A percentile compares a stretch with the other conserved stretches of the same genome.
These are phyloP conservation scores for Trypanosoma scelopori DNA, from an alignment of 208 protist species.

Conservation along the genomic window DNA sequence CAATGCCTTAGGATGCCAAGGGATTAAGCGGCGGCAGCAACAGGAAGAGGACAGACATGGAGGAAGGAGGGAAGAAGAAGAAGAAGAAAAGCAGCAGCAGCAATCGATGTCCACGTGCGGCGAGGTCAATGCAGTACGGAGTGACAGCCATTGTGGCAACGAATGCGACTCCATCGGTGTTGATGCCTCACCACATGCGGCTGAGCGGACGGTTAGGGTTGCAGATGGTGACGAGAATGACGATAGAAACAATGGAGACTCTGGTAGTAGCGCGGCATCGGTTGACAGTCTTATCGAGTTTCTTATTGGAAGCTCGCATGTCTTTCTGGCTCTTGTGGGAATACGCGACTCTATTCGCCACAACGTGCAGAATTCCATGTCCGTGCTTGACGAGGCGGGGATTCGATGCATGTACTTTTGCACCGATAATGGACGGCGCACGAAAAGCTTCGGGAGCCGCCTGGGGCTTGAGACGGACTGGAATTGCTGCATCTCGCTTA, in stretches of 20 bases:
- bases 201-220: background rate
- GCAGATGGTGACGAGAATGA: background rate
- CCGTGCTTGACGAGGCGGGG: constrained; percentile 82
- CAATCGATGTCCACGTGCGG: background rate
- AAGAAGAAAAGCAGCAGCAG: constrained; percentile 2
- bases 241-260: background rate
- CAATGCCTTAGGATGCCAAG: background rate
- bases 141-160: background rate
- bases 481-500: constrained; percentile 95
- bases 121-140: background rate
- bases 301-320: constrained; percentile 60
- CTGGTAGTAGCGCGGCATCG: constrained; percentile 34
- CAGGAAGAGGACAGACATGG: background rate
- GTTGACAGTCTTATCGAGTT: constrained; percentile 36
- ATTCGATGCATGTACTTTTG: constrained; percentile 95
- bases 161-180: background rate
- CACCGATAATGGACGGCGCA: constrained; percentile 76
- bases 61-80: background rate
- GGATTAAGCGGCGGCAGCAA: background rate
- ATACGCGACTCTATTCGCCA: constrained; percentile 85
- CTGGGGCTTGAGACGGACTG: constrained; percentile 94
- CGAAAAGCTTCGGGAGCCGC: constrained; percentile 89
- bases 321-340: constrained; percentile 88
- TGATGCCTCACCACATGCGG: background rate
- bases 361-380: constrained; percentile 75